Percentiles rank a stretch among this genome's conserved stretches.
These are phyloP conservation scores for Lentinula sp. DNA, from an alignment of 768 basidiomycete genomes.

Conservation along the genomic window DNA sequence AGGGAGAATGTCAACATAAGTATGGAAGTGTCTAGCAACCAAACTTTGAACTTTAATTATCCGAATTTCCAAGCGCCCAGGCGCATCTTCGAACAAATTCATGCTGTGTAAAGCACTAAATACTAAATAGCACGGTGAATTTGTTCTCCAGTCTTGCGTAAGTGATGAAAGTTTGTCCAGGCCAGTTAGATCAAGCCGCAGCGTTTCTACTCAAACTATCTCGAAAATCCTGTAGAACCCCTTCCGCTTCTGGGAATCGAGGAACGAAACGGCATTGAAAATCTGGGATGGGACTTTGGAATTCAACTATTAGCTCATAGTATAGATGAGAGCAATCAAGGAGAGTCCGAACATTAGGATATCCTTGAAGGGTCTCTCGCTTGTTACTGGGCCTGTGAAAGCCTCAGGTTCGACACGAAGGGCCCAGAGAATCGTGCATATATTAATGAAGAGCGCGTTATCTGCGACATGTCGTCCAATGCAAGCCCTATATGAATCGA, in stretches of 20 bases:
- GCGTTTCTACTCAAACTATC: background rate
- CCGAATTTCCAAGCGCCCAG: no score
- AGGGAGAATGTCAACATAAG: no score
- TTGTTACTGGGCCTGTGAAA: background rate
- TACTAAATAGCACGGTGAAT: no score
- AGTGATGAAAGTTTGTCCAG: no score
- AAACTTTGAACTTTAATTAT: no score
- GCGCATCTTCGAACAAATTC: no score
- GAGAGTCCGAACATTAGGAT: background rate
- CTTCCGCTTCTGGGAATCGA: background rate
- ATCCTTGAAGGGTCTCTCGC: background rate
- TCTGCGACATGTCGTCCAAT: constrained; percentile 2
- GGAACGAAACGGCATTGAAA: background rate
- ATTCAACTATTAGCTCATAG: background rate
- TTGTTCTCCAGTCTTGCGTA: no score
- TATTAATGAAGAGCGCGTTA: constrained; percentile 2
- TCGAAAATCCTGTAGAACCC: background rate
- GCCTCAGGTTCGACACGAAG: background rate
- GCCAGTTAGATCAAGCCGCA: no score
- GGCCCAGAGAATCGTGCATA: background rate
- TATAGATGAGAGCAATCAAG: background rate
- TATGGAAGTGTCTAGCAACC: no score
- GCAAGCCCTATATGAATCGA: background rate
- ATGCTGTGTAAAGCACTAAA: no score
- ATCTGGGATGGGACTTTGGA: background rate